Conservation (phyloP, 495 filamentous ascomycete species). For the Collariella sp. region DNA sequence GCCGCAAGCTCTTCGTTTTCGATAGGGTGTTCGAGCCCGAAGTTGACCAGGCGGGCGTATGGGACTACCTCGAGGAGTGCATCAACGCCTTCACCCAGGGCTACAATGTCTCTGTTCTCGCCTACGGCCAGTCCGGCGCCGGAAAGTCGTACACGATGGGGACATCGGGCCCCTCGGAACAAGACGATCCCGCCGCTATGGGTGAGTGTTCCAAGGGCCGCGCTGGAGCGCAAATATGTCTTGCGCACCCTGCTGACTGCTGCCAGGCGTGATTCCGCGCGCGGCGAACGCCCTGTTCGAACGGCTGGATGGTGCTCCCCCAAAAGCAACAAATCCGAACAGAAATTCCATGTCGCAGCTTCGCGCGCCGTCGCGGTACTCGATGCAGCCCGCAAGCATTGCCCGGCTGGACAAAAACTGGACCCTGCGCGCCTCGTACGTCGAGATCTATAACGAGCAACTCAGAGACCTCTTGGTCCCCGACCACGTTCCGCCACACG, state of each 20-base stretch:
- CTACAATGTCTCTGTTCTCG: conserved; percentile 97
- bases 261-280: conserved; percentile 80
- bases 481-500: conserved; percentile 56
- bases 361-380: conserved; percentile 74
- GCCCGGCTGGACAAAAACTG: conserved; percentile 63
- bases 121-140: conserved; percentile 98
- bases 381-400: conserved; percentile 40
- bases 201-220: conserved; percentile 49
- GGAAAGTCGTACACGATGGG: conserved; percentile 99
- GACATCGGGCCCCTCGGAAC: conserved; percentile 79
- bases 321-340: conserved; percentile 41
- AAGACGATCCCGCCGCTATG: conserved; percentile 65
- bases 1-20: conserved; percentile 90
- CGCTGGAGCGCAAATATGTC: conserved; percentile 2
- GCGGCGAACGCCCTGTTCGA: conserved; percentile 84
- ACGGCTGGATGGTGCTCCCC: conserved; percentile 64
- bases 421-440: conserved; percentile 92
- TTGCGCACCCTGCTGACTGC: conserved; percentile 3
- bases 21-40: conserved; percentile 88
- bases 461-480: conserved; percentile 83
- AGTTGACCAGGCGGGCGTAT: conserved; percentile 78
- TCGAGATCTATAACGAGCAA: conserved; percentile 98
- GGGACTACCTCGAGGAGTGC: conserved; percentile 90
- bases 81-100: conserved; percentile 86
- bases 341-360: conserved; percentile 67